A percentile compares a stretch with the other conserved stretches of the same genome.
Evolutionary conservation across 2,329 filamentous ascomycete genomes (phyloP).

Genomic region (Pseudonectria foliicola): DNA sequence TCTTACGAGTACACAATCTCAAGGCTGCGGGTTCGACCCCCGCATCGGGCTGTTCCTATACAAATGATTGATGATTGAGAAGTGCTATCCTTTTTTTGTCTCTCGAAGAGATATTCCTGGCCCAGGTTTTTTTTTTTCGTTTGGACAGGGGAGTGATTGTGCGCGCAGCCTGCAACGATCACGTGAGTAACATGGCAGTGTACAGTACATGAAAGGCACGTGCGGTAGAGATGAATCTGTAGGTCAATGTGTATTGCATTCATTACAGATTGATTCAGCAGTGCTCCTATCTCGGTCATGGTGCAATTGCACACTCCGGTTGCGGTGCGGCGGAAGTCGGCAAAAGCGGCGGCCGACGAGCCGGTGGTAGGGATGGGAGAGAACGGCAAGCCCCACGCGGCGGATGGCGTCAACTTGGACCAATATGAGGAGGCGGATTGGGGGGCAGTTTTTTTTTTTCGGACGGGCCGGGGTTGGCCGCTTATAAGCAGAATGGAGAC

Average conservation of each 20-base stretch:
- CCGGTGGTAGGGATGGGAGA: slow-evolving; percentile 14
- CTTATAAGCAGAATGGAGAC: slow-evolving; percentile 7
- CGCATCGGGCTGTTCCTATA: slow-evolving; percentile 33
- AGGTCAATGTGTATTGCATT: too few species aligned
- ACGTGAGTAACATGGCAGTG: too few species aligned
- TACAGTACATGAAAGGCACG: too few species aligned
- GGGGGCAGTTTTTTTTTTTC: slow-evolving; percentile 13
- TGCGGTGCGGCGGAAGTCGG: slow-evolving; percentile 24
- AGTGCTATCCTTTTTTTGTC: too few species aligned
- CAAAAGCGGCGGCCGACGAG: slow-evolving; percentile 18
- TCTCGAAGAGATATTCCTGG: too few species aligned
- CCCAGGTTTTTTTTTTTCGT: too few species aligned
- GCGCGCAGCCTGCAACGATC: too few species aligned
- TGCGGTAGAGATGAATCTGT: too few species aligned
- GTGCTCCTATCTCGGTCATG: too few species aligned
- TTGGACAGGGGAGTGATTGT: too few species aligned
- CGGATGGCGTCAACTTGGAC: slow-evolving; percentile 29
- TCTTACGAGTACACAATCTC: slow-evolving; percentile 43
- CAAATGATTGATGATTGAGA: too few species aligned
- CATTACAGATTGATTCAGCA: too few species aligned
- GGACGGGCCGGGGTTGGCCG: slow-evolving; percentile 3
- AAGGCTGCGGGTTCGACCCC: slow-evolving; percentile 49
- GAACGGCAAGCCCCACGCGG: slow-evolving; percentile 8
- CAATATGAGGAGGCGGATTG: slow-evolving; percentile 17
- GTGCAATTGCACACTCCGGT: slow-evolving; percentile 15